These are phyloP conservation scores for Cenchrus purpureus DNA, from an alignment of 176 grass and related monocot genomes.

Conservation along the genomic window DNA sequence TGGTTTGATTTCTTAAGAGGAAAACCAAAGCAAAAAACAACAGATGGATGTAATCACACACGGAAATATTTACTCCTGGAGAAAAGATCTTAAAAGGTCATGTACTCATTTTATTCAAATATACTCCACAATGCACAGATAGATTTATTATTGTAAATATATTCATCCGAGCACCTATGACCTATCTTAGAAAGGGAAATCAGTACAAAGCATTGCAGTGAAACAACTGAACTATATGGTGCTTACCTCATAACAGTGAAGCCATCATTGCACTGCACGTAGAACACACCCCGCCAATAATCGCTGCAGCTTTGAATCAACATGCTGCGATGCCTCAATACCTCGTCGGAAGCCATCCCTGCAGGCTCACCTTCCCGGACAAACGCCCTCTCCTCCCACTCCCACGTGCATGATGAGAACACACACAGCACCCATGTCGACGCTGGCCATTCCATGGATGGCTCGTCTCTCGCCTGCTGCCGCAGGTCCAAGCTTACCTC, in stretches of 20 bases:
- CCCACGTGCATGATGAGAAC: not conserved
- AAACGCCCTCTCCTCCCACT: slow-evolving; percentile 6
- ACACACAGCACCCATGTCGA: not conserved
- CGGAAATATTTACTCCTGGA: not conserved
- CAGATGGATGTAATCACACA: not conserved
- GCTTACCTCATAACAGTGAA: not conserved
- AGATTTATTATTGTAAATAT: not conserved
- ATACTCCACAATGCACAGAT: not conserved
- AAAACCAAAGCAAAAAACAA: not conserved
- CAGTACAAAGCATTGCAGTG: not conserved
- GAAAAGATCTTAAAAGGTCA: not conserved
- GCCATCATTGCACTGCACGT: not conserved
- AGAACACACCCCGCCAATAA: not conserved
- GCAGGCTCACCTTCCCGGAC: not conserved
- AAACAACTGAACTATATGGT: not conserved
- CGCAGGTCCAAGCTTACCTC: not conserved
- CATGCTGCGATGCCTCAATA: not conserved
- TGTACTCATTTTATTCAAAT: not conserved
- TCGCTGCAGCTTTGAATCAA: not conserved
- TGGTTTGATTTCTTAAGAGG: not conserved
- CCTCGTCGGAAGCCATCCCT: not conserved
- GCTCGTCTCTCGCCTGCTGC: not conserved
- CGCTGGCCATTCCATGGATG: not conserved
- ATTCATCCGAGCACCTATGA: not conserved
- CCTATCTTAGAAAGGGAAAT: not conserved